Evolutionary conservation across 2,329 filamentous ascomycete species (phyloP).

Genomic region (Acarospora socialis): DNA sequence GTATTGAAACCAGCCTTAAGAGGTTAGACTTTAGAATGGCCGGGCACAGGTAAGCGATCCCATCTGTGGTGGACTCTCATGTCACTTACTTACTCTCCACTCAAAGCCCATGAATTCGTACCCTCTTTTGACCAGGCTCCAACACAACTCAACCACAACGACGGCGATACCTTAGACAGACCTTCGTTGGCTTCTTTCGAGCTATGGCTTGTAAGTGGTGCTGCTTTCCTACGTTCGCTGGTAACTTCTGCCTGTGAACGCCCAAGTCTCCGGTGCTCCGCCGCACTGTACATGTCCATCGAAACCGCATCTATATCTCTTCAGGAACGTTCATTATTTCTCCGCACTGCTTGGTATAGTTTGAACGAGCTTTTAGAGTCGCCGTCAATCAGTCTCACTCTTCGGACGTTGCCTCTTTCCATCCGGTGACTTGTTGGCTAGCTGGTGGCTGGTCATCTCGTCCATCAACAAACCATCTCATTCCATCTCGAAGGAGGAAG

Average conservation of each 20-base stretch:
- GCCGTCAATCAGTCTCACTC: conserved; percentile 1
- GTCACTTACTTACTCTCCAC: no score
- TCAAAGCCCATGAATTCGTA: no score
- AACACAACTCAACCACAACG: conserved; percentile 5
- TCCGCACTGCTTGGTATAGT: not conserved
- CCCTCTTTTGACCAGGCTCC: no score
- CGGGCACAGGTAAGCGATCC: no score
- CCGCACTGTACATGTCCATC: not conserved
- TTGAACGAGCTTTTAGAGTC: no score
- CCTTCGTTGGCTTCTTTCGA: conserved; percentile 7
- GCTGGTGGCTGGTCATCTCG: conserved; percentile 8
- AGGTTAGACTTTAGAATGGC: no score
- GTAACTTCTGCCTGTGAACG: no score
- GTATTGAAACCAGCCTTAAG: no score
- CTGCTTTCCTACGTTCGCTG: no score
- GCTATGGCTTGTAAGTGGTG: conserved; percentile 28
- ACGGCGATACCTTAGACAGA: conserved; percentile 3
- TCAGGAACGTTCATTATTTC: not conserved
- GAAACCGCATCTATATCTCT: not conserved
- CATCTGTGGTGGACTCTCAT: no score
- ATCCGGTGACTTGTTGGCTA: not conserved
- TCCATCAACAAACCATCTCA: conserved; percentile 12
- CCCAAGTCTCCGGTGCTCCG: no score
- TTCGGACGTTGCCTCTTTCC: not conserved
- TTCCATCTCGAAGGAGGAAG: conserved; percentile 9